Evolutionary conservation across 2,329 filamentous ascomycete species (phyloP).

Genomic region (Aspergillus caelatus): DNA sequence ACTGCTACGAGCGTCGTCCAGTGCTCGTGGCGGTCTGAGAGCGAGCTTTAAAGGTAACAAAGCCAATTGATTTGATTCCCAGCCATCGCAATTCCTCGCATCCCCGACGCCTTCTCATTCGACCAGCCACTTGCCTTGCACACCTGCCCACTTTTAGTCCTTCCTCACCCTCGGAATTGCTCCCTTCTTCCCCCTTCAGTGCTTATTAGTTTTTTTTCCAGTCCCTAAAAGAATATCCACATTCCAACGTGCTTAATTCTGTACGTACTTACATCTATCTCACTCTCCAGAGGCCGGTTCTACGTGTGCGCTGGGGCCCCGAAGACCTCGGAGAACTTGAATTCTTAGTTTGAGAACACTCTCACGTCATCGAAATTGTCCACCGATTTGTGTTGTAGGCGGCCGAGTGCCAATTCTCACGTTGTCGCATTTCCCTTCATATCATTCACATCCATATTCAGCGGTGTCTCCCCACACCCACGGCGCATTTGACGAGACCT

Average conservation of each 20-base stretch:
- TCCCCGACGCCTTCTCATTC: constrained; percentile 21
- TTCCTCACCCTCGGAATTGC: constrained; percentile 16
- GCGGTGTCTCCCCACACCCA: constrained; percentile 48
- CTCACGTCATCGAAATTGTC: constrained; percentile 1
- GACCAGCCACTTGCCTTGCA: constrained; percentile 35
- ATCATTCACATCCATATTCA: constrained; percentile 27
- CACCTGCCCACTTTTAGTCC: constrained; percentile 17
- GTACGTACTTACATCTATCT: constrained; percentile 11
- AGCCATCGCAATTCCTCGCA: constrained; percentile 44
- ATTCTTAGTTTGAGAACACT: not conserved
- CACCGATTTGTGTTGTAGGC: not conserved
- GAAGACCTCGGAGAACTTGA: not conserved
- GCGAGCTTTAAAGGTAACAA: constrained; percentile 16
- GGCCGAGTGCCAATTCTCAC: constrained; percentile 21
- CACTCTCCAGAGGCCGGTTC: constrained; percentile 13
- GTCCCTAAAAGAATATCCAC: constrained; percentile 23
- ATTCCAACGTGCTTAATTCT: constrained; percentile 24
- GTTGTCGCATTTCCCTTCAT: constrained; percentile 36
- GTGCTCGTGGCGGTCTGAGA: constrained; percentile 28
- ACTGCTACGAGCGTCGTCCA: constrained; percentile 20
- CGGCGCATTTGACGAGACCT: constrained; percentile 53
- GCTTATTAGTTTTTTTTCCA: constrained; percentile 15
- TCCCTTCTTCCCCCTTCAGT: constrained; percentile 13
- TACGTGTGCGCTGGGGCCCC: constrained; percentile 10
- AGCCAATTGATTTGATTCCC: constrained; percentile 24